Evolutionary conservation across 2,329 filamentous ascomycete genomes (phyloP), one percentile per base, ranked within the genome.

Genomic region (Incumbomyces lentus): DNA sequence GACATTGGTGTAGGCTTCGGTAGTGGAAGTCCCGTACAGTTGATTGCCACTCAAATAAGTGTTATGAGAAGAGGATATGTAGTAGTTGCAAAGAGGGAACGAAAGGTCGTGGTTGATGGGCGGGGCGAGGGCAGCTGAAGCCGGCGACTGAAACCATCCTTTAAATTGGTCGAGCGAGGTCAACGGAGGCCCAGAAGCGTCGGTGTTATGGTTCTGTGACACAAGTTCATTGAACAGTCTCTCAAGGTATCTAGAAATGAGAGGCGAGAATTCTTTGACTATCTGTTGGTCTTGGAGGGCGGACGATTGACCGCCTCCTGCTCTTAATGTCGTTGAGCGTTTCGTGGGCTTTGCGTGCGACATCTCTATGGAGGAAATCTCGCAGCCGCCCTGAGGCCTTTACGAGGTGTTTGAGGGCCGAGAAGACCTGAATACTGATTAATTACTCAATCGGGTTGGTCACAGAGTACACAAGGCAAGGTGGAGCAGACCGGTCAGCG

Each of bases 11-110:
- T 95, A 95, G 11, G 83, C 79, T 47, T 88, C 80, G 0, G 82
- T 79, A 22, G 83, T 87, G 49, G 85, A 83, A 49, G 79, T 78
- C 39, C 86, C 87, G 50, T 79, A 81, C 34, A 92, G 72, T 64
- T 95, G 90, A 58, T 94, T 88, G 2, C 89, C 89, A 1, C 82
- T 81, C 35, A 95, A 71, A 62, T 95, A 95, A 0, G 89, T 95
- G 62, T 95, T 95, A 69, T 95, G 89, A 60, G 87, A 95, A 55
- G 86, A 93, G 52, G 83, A 94, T 62, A 95, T 89, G 64, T 87
- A 95, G 68, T 95, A 95, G 61, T 93, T 87, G 39, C 83, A 86
- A 48, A 94, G 73, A 3, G 86, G 84, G 44, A 75, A 77, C 0
- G 74, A 75, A 29, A 79, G 62, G 59, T 88, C 82, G 48, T 77